These are phyloP conservation scores for Hypsizygus ulmarius DNA, from an alignment of 1,284 basidiomycete species.

Conservation along the genomic window DNA sequence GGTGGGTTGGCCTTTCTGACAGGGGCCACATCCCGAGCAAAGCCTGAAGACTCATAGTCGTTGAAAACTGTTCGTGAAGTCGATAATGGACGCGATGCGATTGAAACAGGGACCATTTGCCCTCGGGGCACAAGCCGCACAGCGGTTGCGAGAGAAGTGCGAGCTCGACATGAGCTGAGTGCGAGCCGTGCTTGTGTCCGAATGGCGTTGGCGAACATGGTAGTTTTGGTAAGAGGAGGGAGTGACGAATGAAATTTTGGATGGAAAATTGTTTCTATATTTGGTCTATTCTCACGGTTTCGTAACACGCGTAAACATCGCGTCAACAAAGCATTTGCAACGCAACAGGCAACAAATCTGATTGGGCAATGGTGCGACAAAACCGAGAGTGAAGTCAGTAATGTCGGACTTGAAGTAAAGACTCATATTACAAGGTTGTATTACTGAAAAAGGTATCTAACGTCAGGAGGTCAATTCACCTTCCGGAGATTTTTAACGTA, in stretches of 20 bases:
- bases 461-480: too few relatives aligned
- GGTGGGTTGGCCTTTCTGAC: conserved; percentile 18
- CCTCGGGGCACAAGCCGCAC: conserved; percentile 8
- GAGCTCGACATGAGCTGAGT: conserved; percentile 20
- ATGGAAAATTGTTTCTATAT: conserved; percentile 14
- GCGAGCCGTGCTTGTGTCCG: conserved; percentile 31
- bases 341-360: too few relatives aligned
- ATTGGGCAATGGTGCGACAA: too few relatives aligned
- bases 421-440: too few relatives aligned
- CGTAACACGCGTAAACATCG: background rate
- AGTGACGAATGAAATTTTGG: conserved; percentile 2
- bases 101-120: background rate
- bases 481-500: too few relatives aligned
- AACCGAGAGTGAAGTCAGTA: too few relatives aligned
- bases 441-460: too few relatives aligned
- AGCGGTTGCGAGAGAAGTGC: conserved; percentile 5
- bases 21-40: background rate
- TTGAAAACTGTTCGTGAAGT: conserved; percentile 12
- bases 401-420: too few relatives aligned
- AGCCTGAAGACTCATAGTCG: background rate
- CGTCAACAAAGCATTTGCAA: conserved; percentile 29
- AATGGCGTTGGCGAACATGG: conserved; percentile 34
- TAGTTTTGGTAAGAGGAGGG: conserved; percentile 9
- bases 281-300: conserved; percentile 3
- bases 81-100: conserved; percentile 16